phyloP scores from a whole-genome alignment of 495 filamentous ascomycete genomes.

The Hypoxylon crocopeplum region DNA sequence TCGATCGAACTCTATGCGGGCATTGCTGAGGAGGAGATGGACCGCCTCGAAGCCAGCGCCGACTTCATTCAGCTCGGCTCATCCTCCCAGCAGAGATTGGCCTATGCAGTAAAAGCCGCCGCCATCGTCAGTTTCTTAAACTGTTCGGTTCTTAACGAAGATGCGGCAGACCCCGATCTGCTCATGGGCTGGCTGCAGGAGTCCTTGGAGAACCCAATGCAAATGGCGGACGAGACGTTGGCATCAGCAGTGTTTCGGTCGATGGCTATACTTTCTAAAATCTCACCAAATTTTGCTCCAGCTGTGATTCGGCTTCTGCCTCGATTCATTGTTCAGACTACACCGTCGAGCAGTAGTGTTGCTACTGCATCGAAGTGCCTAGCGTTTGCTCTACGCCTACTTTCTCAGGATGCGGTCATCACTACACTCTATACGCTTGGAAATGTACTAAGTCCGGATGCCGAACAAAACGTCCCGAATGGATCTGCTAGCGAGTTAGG shows the following conservation, averaged over 20 bases:
- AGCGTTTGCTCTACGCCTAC: constrained; percentile 74
- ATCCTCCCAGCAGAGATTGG: constrained; percentile 84
- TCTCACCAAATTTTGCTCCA: constrained; percentile 73
- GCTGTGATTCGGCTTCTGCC: constrained; percentile 82
- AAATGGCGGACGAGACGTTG: constrained; percentile 79
- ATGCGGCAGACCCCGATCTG: constrained; percentile 78
- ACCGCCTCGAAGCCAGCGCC: constrained; percentile 82
- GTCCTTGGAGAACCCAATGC: constrained; percentile 73
- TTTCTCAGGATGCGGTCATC: constrained; percentile 92
- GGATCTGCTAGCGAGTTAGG: constrained; percentile 46
- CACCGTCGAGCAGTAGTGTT: constrained; percentile 67
- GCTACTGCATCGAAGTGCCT: constrained; percentile 80
- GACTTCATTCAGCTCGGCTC: constrained; percentile 88
- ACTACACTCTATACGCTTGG: constrained; percentile 93
- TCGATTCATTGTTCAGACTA: constrained; percentile 81
- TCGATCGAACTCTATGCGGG: constrained; percentile 75
- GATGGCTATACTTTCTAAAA: constrained; percentile 78
- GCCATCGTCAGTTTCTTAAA: constrained; percentile 85
- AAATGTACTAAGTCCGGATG: constrained; percentile 81
- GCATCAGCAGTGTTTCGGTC: constrained; percentile 79
- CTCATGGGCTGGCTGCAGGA: constrained; percentile 87
- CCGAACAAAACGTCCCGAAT: constrained; percentile 51
- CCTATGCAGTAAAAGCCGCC: constrained; percentile 82
- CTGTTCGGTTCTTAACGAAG: constrained; percentile 78
- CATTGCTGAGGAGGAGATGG: constrained; percentile 80